Evolutionary conservation across 257 asterid genomes (phyloP).

Genomic region (Primulina tabacum): DNA sequence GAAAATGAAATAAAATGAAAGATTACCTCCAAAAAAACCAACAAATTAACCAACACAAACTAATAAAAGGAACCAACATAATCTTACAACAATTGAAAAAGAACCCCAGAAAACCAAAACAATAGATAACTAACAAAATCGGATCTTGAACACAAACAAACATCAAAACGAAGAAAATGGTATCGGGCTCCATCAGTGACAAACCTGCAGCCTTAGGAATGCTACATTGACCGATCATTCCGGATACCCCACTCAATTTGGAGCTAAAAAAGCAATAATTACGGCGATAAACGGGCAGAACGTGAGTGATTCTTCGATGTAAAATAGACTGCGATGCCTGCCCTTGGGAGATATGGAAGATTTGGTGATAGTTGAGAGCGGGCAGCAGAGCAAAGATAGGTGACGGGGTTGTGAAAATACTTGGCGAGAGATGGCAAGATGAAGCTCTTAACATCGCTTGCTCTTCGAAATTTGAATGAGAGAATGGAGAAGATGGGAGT

Average conservation of each 20-base stretch:
- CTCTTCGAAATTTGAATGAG: background rate
- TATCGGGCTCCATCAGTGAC: slow-evolving; percentile 10
- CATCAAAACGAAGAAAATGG: background rate
- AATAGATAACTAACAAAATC: background rate
- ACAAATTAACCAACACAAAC: background rate
- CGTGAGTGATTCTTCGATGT: slow-evolving; percentile 24
- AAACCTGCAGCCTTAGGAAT: slow-evolving; percentile 43
- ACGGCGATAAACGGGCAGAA: slow-evolving; percentile 21
- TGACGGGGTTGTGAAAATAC: slow-evolving; percentile 26
- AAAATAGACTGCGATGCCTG: slow-evolving; percentile 22
- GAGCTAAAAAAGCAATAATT: slow-evolving; percentile 20
- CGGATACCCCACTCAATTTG: slow-evolving; percentile 19
- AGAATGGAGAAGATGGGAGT: too few species aligned
- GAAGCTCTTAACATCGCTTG: slow-evolving; percentile 52
- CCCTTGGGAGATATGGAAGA: slow-evolving; percentile 14
- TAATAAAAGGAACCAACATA: background rate
- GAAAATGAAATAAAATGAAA: background rate
- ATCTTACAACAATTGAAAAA: too few species aligned
- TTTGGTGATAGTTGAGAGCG: slow-evolving; percentile 21
- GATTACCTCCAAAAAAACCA: slow-evolving; percentile 9
- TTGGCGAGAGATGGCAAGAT: slow-evolving; percentile 35
- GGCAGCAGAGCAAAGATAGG: slow-evolving; percentile 36
- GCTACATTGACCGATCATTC: slow-evolving; percentile 30
- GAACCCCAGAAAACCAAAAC: background rate
- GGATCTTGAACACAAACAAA: background rate